Evolutionary conservation across 192 early-diverging fungal genomes (phyloP).

Genomic region (Coemansia furcata): DNA sequence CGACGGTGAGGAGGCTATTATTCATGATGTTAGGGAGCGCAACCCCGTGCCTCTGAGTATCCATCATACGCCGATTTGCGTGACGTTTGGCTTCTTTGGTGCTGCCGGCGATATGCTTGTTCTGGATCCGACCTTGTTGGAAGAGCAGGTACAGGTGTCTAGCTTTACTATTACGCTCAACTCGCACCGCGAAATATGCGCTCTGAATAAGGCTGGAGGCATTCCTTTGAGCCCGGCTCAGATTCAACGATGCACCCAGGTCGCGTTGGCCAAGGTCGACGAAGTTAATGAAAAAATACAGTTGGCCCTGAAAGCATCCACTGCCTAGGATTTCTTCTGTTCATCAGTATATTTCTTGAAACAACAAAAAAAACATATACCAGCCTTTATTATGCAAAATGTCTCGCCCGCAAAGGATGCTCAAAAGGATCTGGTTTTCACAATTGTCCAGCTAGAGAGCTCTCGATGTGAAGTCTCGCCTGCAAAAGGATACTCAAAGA

Average conservation of each 20-base stretch:
- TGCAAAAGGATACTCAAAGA: not conserved
- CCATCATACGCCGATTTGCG: constrained; percentile 92
- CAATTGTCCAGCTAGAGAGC: not conserved
- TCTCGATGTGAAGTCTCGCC: not conserved
- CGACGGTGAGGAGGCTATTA: constrained; percentile 82
- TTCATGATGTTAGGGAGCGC: constrained; percentile 78
- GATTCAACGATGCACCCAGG: constrained; percentile 77
- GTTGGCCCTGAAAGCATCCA: constrained; percentile 62
- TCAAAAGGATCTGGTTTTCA: not conserved
- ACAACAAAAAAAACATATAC: not conserved
- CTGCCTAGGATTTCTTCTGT: not conserved
- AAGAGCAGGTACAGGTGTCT: constrained; percentile 82
- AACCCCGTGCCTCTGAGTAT: constrained; percentile 93
- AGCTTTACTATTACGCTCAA: constrained; percentile 90
- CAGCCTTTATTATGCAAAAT: not conserved
- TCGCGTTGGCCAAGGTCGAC: constrained; percentile 62
- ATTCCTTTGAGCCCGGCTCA: constrained; percentile 70
- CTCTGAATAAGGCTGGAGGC: constrained; percentile 89
- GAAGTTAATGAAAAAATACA: constrained; percentile 77
- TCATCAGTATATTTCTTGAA: not conserved
- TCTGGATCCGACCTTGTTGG: constrained; percentile 82
- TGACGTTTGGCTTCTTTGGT: constrained; percentile 92
- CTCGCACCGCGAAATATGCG: constrained; percentile 88
- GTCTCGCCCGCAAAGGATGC: not conserved
- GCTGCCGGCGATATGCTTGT: constrained; percentile 61